A percentile compares a stretch with the other conserved stretches of the same genome.
Conservation (phyloP, 1,284 basidiomycete genomes). For the Cryptococcus sp. region DNA sequence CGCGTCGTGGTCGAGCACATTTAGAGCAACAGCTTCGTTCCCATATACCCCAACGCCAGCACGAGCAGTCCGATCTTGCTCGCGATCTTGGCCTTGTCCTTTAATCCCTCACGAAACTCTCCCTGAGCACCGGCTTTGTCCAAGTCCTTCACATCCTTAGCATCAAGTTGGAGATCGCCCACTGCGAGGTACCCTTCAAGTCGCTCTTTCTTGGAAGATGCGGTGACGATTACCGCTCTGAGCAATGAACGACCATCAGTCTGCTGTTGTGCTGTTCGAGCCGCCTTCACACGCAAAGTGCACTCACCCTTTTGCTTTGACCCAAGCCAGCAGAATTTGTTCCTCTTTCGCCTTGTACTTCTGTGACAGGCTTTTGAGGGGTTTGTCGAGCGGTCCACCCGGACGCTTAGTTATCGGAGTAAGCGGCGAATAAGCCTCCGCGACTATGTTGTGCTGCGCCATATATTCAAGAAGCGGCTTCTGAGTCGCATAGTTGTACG, state of each 20-base stretch:
- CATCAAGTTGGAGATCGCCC: slow-evolving; percentile 48
- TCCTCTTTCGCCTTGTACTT: slow-evolving; percentile 61
- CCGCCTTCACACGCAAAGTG: too few relatives aligned
- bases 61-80: too few relatives aligned
- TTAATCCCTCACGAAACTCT: too few relatives aligned
- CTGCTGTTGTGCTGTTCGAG: too few relatives aligned
- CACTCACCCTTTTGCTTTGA: slow-evolving; percentile 35
- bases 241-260: background rate
- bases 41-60: too few relatives aligned
- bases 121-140: too few relatives aligned
- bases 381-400: slow-evolving; percentile 67
- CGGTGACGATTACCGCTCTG: slow-evolving; percentile 59
- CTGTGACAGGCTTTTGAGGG: slow-evolving; percentile 61
- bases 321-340: slow-evolving; percentile 62
- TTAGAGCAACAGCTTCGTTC: too few relatives aligned
- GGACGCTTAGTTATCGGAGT: slow-evolving; percentile 58
- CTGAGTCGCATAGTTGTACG: slow-evolving; percentile 64
- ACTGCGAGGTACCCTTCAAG: slow-evolving; percentile 67
- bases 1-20: too few relatives aligned
- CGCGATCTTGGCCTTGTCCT: too few relatives aligned
- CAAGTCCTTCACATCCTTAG: background rate
- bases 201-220: slow-evolving; percentile 64
- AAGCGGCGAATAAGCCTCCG: slow-evolving; percentile 69
- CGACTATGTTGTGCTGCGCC: slow-evolving; percentile 62
- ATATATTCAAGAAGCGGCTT: slow-evolving; percentile 62